Conservation (phyloP, 192 early-diverging fungal species). For the Haplosporangium gracile region DNA sequence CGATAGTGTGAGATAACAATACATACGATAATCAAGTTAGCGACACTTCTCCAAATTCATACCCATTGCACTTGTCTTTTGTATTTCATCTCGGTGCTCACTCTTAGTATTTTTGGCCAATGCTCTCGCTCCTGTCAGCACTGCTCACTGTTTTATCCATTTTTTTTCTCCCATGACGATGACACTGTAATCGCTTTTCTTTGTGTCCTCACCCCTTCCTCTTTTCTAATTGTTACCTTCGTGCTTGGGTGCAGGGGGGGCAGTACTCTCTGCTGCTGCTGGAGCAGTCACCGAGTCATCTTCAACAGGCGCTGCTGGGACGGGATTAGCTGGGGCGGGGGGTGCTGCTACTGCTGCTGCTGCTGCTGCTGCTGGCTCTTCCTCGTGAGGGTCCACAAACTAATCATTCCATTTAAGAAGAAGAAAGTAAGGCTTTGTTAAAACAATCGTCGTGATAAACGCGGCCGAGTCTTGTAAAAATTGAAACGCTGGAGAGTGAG, state of each 20-base stretch:
- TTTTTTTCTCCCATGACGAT: constrained; percentile 1
- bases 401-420: neutral
- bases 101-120: neutral
- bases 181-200: neutral
- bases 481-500: neutral
- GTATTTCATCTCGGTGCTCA: neutral
- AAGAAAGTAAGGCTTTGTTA: neutral
- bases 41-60: neutral
- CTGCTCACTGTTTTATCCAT: neutral
- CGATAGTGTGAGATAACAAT: neutral
- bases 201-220: neutral
- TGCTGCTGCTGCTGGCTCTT: constrained; percentile 3
- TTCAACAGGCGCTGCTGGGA: neutral
- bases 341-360: neutral
- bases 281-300: constrained; percentile 8
- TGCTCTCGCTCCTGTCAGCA: neutral
- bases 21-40: neutral
- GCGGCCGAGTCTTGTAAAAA: neutral
- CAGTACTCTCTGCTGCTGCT: constrained; percentile 15
- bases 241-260: constrained; percentile 27
- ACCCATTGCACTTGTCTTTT: neutral
- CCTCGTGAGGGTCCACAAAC: constrained; percentile 50
- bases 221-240: constrained; percentile 25
- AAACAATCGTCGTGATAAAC: neutral
- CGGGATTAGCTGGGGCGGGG: constrained; percentile 1